Percentiles rank a stretch among this genome's conserved stretches.
Evolutionary conservation across 2,329 filamentous ascomycete species (phyloP).

Genomic region (Zasmidium angulare): DNA sequence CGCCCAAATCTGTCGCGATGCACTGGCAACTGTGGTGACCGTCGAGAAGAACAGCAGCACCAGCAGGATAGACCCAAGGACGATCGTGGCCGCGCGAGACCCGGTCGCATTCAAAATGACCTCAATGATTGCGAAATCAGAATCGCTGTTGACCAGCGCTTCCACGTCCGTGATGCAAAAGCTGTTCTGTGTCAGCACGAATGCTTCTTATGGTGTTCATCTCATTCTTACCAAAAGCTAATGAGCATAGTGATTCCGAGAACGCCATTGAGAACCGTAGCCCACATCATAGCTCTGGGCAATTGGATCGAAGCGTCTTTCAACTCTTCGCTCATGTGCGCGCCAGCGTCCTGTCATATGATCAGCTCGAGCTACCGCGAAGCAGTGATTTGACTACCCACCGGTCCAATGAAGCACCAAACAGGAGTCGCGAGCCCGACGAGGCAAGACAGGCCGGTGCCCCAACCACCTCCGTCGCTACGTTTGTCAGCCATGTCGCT

Average conservation of each 20-base stretch:
- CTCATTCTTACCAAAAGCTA: slow-evolving; percentile 34
- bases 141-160: slow-evolving; percentile 25
- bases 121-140: slow-evolving; percentile 32
- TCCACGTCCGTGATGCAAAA: slow-evolving; percentile 33
- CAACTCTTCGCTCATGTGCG: slow-evolving; percentile 37
- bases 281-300: slow-evolving; percentile 45
- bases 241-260: slow-evolving; percentile 39
- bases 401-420: slow-evolving; percentile 34
- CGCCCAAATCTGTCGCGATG: slow-evolving; percentile 36
- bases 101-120: slow-evolving; percentile 32
- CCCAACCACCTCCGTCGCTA: slow-evolving; percentile 43
- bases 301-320: slow-evolving; percentile 44
- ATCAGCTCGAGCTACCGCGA: slow-evolving; percentile 1
- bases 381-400: background rate
- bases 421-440: slow-evolving; percentile 44
- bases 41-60: slow-evolving; percentile 35
- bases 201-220: too few species aligned
- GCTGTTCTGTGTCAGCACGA: slow-evolving; percentile 18
- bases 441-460: slow-evolving; percentile 41
- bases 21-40: slow-evolving; percentile 36
- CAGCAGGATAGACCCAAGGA: slow-evolving; percentile 34
- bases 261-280: slow-evolving; percentile 39
- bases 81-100: slow-evolving; percentile 31
- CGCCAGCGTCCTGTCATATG: slow-evolving; percentile 36
- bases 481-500: slow-evolving; percentile 3